Percentiles rank a stretch among this genome's conserved stretches.
phyloP scores from a whole-genome alignment of 2,329 filamentous ascomycete genomes.

The Calonectria montana region DNA sequence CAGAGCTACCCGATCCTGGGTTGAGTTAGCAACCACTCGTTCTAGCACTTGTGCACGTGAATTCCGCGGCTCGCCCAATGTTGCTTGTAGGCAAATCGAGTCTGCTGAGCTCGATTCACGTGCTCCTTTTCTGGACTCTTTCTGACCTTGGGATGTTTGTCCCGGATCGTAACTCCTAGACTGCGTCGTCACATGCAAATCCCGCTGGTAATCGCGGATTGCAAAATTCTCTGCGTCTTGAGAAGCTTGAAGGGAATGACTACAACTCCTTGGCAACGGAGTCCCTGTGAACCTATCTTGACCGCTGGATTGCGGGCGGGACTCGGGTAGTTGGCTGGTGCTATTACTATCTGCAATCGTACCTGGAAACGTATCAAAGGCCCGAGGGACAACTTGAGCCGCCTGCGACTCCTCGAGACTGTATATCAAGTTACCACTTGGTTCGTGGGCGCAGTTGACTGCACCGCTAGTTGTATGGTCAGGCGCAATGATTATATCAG shows the following conservation, averaged over 20 bases:
- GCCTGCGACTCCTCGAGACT: slow-evolving; percentile 38
- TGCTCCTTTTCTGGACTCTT: neutral
- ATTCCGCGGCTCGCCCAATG: neutral
- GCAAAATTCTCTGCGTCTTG: neutral
- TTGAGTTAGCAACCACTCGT: neutral
- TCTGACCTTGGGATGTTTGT: slow-evolving; percentile 2
- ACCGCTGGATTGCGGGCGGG: neutral
- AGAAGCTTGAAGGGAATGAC: neutral
- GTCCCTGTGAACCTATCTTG: neutral
- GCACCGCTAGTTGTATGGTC: neutral
- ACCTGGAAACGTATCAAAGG: slow-evolving; percentile 28
- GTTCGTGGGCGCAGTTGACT: neutral
- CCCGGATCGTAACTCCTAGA: neutral
- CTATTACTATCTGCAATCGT: slow-evolving; percentile 28
- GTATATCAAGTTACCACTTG: neutral
- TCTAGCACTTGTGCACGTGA: neutral
- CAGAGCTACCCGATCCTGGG: neutral
- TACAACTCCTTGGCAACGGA: neutral
- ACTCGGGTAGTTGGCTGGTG: slow-evolving; percentile 8
- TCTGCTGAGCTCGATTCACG: neutral
- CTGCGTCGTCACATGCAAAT: neutral
- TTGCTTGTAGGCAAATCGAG: neutral
- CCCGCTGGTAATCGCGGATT: neutral
- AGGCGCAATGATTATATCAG: neutral
- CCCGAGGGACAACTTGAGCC: slow-evolving; percentile 40